Conservation (phyloP, 495 filamentous ascomycete genomes). For the Penicillium coprophilum region DNA sequence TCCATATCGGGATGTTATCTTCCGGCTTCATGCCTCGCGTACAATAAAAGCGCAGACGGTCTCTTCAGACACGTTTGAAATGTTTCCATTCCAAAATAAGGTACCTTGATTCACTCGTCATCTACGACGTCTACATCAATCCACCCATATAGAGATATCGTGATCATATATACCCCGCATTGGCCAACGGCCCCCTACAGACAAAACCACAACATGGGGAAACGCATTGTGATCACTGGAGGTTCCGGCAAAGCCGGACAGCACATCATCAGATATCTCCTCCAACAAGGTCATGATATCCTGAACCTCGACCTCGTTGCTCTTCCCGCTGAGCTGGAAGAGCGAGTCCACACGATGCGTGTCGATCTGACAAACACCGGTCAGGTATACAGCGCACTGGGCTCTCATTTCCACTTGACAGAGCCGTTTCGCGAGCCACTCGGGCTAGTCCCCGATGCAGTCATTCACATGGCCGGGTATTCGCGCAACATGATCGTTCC, state of each 20-base stretch:
- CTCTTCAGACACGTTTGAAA: background rate
- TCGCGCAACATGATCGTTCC: constrained; percentile 61
- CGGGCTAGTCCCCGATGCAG: constrained; percentile 51
- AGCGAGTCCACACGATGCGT: constrained; percentile 54
- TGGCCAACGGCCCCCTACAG: constrained; percentile 10
- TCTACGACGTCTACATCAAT: background rate
- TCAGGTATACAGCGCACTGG: constrained; percentile 59
- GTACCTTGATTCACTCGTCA: background rate
- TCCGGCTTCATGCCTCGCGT: background rate
- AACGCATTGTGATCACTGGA: constrained; percentile 56
- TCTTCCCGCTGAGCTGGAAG: constrained; percentile 42
- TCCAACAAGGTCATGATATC: constrained; percentile 51
- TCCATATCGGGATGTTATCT: constrained; percentile 11
- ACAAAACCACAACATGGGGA: constrained; percentile 24
- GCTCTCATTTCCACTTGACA: constrained; percentile 54
- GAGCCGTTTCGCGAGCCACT: constrained; percentile 44
- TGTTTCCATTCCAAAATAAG: background rate
- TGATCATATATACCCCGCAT: constrained; percentile 15
- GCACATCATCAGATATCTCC: constrained; percentile 55
- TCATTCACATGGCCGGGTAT: constrained; percentile 63
- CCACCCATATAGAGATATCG: background rate
- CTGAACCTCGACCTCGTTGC: constrained; percentile 56
- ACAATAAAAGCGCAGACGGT: background rate
- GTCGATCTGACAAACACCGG: constrained; percentile 58
- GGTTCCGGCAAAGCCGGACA: constrained; percentile 61